phyloP scores from a whole-genome alignment of 2,329 filamentous ascomycete species.

The Plectosphaerella sp. region DNA sequence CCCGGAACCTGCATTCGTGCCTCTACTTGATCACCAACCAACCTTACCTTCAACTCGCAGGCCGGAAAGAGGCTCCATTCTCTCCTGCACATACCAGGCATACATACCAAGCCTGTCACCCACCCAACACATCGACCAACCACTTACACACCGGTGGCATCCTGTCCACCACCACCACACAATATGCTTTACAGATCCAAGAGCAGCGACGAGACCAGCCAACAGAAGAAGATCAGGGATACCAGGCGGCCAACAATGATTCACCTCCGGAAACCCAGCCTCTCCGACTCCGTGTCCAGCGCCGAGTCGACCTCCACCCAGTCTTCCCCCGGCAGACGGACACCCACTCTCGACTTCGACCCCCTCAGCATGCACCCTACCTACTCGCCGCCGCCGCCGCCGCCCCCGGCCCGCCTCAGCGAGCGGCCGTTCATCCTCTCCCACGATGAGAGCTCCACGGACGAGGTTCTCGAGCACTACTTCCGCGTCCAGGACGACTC shows the following conservation, averaged over 20 bases:
- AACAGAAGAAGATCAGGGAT: background rate
- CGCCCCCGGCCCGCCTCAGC: conserved; percentile 5
- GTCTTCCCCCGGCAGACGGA: conserved; percentile 6
- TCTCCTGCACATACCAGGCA: background rate
- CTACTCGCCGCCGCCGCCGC: conserved; percentile 14
- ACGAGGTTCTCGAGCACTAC: conserved; percentile 10
- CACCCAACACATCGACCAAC: background rate
- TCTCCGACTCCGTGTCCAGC: conserved; percentile 13
- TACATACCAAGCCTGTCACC: background rate
- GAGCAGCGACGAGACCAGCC: background rate
- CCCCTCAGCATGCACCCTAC: conserved; percentile 12
- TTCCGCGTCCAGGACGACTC: conserved; percentile 5
- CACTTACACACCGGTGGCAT: conserved; percentile 2
- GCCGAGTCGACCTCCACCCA: conserved; percentile 9
- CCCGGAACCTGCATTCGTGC: background rate
- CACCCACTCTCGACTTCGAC: conserved; percentile 12
- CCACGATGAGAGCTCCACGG: conserved; percentile 4
- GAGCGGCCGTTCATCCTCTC: conserved; percentile 11
- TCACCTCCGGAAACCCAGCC: conserved; percentile 12
- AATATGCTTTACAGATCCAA: background rate
- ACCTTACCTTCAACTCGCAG: background rate
- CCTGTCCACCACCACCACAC: conserved; percentile 1
- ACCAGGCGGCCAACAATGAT: conserved; percentile 3
- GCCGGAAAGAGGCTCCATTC: background rate
- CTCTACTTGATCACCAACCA: background rate